Conservation (phyloP, 371 early-diverging fungal genomes). For the Catenaria anguillulae region DNA sequence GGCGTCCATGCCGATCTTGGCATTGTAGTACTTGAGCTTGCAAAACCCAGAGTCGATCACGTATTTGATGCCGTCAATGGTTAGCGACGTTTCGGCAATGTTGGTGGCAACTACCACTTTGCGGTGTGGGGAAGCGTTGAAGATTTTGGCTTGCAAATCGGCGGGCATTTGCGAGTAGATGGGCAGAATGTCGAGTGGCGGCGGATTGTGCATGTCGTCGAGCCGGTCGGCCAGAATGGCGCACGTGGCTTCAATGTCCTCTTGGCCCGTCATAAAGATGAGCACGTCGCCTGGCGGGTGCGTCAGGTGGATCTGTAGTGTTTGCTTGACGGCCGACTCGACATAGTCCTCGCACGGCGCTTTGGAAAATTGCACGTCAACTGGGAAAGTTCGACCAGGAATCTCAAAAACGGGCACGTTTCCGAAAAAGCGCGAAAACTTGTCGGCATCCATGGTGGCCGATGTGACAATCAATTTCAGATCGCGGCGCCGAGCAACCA, state of each 20-base stretch:
- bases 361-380: constrained; percentile 80
- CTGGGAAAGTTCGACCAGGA: constrained; percentile 94
- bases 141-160: constrained; percentile 79
- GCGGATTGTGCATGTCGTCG: constrained; percentile 62
- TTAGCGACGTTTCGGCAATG: constrained; percentile 97
- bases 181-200: constrained; percentile 68
- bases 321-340: constrained; percentile 81
- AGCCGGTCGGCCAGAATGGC: constrained; percentile 57
- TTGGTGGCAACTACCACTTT: constrained; percentile 97
- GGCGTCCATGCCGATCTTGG: constrained; percentile 94
- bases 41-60: constrained; percentile 92
- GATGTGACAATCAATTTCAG: constrained; percentile 87
- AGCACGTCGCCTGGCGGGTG: constrained; percentile 84
- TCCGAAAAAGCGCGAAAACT: constrained; percentile 83
- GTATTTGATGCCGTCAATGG: constrained; percentile 94
- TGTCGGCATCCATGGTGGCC: constrained; percentile 90
- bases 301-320: constrained; percentile 69
- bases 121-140: constrained; percentile 54
- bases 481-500: constrained; percentile 64
- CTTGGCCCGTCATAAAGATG: constrained; percentile 97
- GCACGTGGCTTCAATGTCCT: constrained; percentile 91
- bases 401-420: constrained; percentile 83
- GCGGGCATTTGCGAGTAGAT: constrained; percentile 91
- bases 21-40: constrained; percentile 90
- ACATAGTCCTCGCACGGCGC: constrained; percentile 89